Evolutionary conservation across 1,284 basidiomycete genomes (phyloP), one percentile per base, ranked within the genome.

Genomic region (Cutaneotrichosporon cutaneum): DNA sequence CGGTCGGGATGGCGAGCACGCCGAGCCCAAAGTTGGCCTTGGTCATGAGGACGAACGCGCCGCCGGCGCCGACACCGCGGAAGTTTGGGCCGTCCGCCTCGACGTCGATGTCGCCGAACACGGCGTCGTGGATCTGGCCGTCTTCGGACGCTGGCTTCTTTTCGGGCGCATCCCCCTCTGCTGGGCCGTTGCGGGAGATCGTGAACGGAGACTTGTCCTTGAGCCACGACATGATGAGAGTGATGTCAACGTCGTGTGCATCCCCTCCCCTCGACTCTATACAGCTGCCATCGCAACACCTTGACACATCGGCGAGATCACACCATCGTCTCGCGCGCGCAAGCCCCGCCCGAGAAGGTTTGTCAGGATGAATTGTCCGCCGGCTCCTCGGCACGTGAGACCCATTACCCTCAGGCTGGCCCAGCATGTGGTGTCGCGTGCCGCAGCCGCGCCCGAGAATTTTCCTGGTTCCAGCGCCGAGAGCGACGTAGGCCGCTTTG

Each of bases 1-100:
- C 71, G 8, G 67, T 50, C 4, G 74, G 74, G 51, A 75, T 72
- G 3, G 68, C 66, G 18, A 74, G 61, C 0, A 75, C 71, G 52
- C 72, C 73, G 21, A 75, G 62, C 22, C 71, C 74, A 42, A 77
- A 69, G 62, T 73, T 71, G 18, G 69, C 66, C 62, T 70, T 64
- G 36, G 72, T 65, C 60, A 65, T 65, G 36, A 74, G 65, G 11
- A 69, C 68, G 30, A 65, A 65, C 2, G 63, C 52, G 44, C 58
- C 56, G 3, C 33, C 35, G 4, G 54, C 42, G 21, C 63, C 57
- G 14, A 72, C 69, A 48, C 67, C 67, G 14, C 69, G 63, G 50
- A 68, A 72, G 63, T 72, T 69, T 8, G 68, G 71, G 18, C 69
- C 71, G 24, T 63, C 62, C 32, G 61, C 54, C 24, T 62, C 64